phyloP scores from a whole-genome alignment of 495 filamentous ascomycete species.

The Neurospora discreta region DNA sequence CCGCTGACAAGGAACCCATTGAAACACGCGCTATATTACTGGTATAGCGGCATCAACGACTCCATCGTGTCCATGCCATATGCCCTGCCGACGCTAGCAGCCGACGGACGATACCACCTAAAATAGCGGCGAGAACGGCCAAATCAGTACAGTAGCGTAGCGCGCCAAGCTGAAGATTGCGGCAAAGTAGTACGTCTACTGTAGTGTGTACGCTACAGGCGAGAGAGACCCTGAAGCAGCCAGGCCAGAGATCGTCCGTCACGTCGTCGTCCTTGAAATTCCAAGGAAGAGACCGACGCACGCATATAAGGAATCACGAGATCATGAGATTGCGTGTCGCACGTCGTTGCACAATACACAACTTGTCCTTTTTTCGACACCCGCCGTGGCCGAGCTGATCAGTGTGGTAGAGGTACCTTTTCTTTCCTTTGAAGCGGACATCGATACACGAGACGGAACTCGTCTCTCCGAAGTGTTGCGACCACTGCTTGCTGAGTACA shows the following conservation, averaged over 20 bases:
- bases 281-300: not conserved
- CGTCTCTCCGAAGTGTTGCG: not conserved
- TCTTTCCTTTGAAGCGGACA: not conserved
- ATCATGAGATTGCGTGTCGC: slow-evolving; percentile 16
- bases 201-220: no score
- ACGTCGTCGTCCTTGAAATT: not conserved
- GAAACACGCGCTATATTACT: no score
- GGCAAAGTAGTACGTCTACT: no score
- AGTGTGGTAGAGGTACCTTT: not conserved
- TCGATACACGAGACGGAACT: not conserved
- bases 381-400: slow-evolving; percentile 15
- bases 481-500: not conserved
- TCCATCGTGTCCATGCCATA: not conserved
- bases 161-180: not conserved
- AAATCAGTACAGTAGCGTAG: not conserved
- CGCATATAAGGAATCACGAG: slow-evolving; percentile 4
- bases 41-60: no score
- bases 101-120: not conserved
- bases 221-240: not conserved
- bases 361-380: slow-evolving; percentile 2
- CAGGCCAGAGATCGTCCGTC: not conserved
- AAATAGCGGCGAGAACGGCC: not conserved
- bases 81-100: not conserved
- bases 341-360: slow-evolving; percentile 5
- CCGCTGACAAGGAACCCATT: not conserved